A percentile compares a stretch with the other conserved stretches of the same genome.
Conservation (phyloP, 225 moss, liverwort and hornwort species). For the Bryum argenteum region DNA sequence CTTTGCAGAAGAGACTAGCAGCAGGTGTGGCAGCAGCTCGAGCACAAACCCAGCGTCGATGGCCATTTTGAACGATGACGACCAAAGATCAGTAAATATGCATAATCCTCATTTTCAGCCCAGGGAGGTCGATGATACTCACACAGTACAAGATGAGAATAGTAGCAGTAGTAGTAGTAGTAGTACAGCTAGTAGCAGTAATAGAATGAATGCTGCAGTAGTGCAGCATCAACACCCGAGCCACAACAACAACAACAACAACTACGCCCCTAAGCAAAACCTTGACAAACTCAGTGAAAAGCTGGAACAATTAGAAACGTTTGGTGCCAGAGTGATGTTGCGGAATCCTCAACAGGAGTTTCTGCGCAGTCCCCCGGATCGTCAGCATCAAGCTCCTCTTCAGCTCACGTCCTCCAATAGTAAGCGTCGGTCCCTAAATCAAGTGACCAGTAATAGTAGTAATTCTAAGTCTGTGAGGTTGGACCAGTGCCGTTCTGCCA, state of each 20-base stretch:
- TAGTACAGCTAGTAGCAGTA: slow-evolving; percentile 4
- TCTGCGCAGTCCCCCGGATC: slow-evolving; percentile 35
- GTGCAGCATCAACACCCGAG: slow-evolving; percentile 4
- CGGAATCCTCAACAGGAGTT: slow-evolving; percentile 46
- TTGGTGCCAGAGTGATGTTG: slow-evolving; percentile 46
- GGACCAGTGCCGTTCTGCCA: neutral
- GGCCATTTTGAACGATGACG: slow-evolving; percentile 46
- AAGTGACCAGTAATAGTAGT: neutral
- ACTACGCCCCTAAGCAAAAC: slow-evolving; percentile 50
- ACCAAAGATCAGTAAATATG: slow-evolving; percentile 5
- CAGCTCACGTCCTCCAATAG: neutral
- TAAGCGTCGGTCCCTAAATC: slow-evolving; percentile 2
- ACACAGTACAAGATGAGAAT: no score
- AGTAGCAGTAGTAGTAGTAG: slow-evolving; percentile 21
- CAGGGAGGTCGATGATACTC: slow-evolving; percentile 1
- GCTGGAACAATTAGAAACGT: slow-evolving; percentile 54
- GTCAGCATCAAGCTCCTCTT: neutral
- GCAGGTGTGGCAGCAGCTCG: slow-evolving; percentile 63
- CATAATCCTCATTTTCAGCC: neutral
- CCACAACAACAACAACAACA: slow-evolving; percentile 11
- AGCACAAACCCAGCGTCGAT: slow-evolving; percentile 56
- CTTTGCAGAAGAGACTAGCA: slow-evolving; percentile 59
- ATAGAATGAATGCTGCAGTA: neutral
- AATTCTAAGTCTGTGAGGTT: neutral
- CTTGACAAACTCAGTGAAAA: slow-evolving; percentile 62